These are phyloP conservation scores for Pythium apleroticum DNA, from an alignment of 352 stramenopile genomes.

Conservation along the genomic window DNA sequence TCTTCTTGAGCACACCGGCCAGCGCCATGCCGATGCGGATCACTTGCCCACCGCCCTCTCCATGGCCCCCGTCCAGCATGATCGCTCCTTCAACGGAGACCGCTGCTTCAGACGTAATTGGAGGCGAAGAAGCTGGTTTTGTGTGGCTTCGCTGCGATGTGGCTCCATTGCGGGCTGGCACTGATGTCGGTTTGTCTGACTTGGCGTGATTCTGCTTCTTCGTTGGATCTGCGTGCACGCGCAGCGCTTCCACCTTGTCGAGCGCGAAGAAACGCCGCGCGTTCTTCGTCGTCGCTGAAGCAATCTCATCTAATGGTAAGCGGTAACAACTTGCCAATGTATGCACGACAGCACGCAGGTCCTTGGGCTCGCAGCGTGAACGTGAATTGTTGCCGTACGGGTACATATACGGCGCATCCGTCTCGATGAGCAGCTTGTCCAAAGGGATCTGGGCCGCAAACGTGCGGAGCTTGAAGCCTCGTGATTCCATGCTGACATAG, in stretches of 20 bases:
- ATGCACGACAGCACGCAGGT: conserved; percentile 55
- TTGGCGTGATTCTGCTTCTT: neutral
- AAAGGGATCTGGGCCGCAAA: conserved; percentile 46
- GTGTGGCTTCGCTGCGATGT: neutral
- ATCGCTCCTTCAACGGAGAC: conserved; percentile 25
- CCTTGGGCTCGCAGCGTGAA: conserved; percentile 63
- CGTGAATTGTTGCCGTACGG: conserved; percentile 42
- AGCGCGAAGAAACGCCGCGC: conserved; percentile 53
- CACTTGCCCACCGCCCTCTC: conserved; percentile 90
- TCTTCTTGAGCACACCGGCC: conserved; percentile 55
- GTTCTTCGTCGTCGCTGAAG: conserved; percentile 45
- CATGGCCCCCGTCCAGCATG: conserved; percentile 49
- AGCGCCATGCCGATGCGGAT: conserved; percentile 80
- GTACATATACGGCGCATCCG: conserved; percentile 79
- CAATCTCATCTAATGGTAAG: conserved; percentile 39
- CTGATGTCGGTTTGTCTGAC: conserved; percentile 15
- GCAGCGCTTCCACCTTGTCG: conserved; percentile 18
- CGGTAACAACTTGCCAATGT: conserved; percentile 55
- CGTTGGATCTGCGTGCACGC: neutral
- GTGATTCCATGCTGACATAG: conserved; percentile 64
- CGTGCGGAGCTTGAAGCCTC: conserved; percentile 41
- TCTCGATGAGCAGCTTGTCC: conserved; percentile 73
- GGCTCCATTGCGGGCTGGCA: neutral
- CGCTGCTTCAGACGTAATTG: neutral
- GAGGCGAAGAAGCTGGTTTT: neutral